Base-by-base conservation (phyloP, 2,329 filamentous ascomycete genomes). In the Stemphylium lycopersici region DNA sequence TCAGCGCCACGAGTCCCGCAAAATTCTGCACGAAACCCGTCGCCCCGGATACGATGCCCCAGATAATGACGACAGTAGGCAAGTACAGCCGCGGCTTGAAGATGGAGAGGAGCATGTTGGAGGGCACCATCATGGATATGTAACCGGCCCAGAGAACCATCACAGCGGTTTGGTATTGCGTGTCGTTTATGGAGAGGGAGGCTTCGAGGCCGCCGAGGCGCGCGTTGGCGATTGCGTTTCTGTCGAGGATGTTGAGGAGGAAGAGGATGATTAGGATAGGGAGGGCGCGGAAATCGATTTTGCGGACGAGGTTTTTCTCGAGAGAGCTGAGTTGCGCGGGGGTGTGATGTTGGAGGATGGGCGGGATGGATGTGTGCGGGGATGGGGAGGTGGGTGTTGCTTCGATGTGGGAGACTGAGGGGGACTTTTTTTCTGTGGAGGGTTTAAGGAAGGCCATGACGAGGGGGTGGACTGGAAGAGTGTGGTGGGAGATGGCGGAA, bases 81-180 rank as follows among this genome's bases (percentile, higher is more conserved):
- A 87, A 76, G 56, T 85, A 87, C 1, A 82, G 51, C 2, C 81
- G 82, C 1, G 84, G 84, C 8, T 79, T 76, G 26, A 84, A 72
- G 3, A 80, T 75, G 0, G 83, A 85, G 2, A 87, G 72, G 0
- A 84, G 63, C 52, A 87, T 75, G 56, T 87, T 88, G 0, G 83
- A 86, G 0, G 85, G 85, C 0, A 87, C 71, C 65, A 87, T 84
- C 80, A 87, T 86, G 11, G 86, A 70, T 0, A 87, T 73, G 60
- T 87, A 87, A 3, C 84, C 68, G 39, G 77, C 76, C 66, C 88
- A 89, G 66, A 88, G 87, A 0, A 89, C 69, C 1, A 62, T 64
- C 6, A 67, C 60, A 1, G 62, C 62, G 0, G 58, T 65, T 11
- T 58, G 47, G 18, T 58, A 83, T 42, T 60, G 47, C 1, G 55